Base-by-base conservation (phyloP, 2,329 filamentous ascomycete genomes). In the Tolypocladium album region DNA sequence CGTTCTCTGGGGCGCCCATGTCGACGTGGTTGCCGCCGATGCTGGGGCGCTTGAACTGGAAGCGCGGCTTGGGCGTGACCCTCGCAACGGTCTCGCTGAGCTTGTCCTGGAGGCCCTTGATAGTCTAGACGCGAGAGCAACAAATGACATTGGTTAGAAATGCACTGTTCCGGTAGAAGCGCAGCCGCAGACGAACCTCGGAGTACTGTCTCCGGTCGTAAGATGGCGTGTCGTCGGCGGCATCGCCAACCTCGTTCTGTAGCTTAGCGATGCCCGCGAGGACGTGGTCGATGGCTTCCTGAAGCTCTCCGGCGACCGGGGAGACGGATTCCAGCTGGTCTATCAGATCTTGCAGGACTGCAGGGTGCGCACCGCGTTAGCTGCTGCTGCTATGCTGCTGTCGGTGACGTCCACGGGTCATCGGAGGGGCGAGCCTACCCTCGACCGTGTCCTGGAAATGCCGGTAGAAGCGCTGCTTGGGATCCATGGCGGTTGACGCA, bases 181-280 rank as follows among this genome's bases (percentile, higher is more conserved):
- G 36, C 20, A n/a, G 20, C 11, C n/a, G 38, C 43, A 55, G 34
- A 61, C 68, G 59, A 74, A 92, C 90, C 76, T 92, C 86, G 52
- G 87, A 84, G 70, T 96, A 97, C 31, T 88, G 88, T 66, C 90
- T 85, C 72, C 94, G 90, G 68, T 97, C 94, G 70, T 97, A 95
- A 9, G 91, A 86, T 3, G 94, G 92, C 20, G 96, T 84, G 65
- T 88, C 91, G 60, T 87, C 86, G 1, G 88, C 85, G 0, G 90
- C 89, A 74, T 97, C 92, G 65, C 90, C 88, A 45, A 97, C 89
- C 67, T 94, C 88, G 64, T 88, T 88, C 1, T 91, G 92, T 20
- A 97, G 81, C 60, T 85, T 84, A 38, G 89, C 87, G 67, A 97
- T 94, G 63, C 85, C 84, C 20, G 88, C 86, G 17, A 96, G 81